Evolutionary conservation across 2,329 filamentous ascomycete species (phyloP).

Genomic region (Hymenoscyphus occultus): DNA sequence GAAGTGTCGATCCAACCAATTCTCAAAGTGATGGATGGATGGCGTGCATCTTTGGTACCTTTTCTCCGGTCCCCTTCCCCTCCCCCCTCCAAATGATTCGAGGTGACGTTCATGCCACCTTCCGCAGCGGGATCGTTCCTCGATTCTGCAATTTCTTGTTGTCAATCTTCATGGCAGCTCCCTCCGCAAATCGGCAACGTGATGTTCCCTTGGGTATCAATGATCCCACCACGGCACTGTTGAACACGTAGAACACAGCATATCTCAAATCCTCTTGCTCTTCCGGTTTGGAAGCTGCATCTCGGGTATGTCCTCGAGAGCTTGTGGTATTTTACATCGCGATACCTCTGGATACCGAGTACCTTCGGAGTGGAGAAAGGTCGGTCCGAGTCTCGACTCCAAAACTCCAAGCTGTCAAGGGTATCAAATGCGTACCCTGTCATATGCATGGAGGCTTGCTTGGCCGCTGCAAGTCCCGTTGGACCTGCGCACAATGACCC

Average conservation of each 20-base stretch:
- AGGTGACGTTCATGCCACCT: not conserved
- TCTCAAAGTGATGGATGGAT: constrained; percentile 15
- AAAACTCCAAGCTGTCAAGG: not conserved
- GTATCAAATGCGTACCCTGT: not conserved
- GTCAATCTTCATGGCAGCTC: not conserved
- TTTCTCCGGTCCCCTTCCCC: not conserved
- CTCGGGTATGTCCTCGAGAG: not conserved
- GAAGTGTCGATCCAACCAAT: constrained; percentile 19
- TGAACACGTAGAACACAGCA: not conserved
- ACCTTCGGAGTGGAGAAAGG: not conserved
- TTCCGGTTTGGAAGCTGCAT: not conserved
- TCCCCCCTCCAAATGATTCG: not conserved
- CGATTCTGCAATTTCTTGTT: constrained; percentile 10
- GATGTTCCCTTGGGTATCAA: constrained; percentile 8
- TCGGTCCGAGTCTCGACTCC: not conserved
- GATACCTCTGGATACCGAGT: not conserved
- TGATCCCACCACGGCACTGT: constrained; percentile 2
- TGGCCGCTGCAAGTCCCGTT: constrained; percentile 7
- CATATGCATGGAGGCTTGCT: constrained; percentile 5
- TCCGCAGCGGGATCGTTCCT: not conserved
- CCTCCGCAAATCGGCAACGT: not conserved
- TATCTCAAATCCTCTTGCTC: not conserved
- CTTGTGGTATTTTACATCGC: not conserved
- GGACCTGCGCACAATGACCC: constrained; percentile 11
- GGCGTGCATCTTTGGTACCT: constrained; percentile 12